Conservation (phyloP, 495 filamentous ascomycete genomes). For the Podospora conica region DNA sequence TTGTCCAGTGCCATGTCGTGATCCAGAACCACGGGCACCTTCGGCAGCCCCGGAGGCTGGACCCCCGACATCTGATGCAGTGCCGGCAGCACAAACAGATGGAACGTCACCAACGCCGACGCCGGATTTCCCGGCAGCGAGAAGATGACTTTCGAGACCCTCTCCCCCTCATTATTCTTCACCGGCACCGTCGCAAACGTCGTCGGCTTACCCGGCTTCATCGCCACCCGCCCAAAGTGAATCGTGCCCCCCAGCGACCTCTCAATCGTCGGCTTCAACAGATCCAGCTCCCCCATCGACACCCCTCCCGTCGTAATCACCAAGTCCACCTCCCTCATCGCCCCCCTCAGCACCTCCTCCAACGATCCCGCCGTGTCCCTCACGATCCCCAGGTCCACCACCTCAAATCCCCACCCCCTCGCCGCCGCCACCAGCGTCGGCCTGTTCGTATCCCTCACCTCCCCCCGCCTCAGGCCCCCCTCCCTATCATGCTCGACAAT, state of each 20-base stretch:
- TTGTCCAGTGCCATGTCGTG: constrained; percentile 68
- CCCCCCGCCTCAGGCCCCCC: constrained; percentile 60
- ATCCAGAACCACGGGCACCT: constrained; percentile 61
- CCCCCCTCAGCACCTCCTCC: constrained; percentile 66
- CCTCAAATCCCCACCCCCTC: constrained; percentile 67
- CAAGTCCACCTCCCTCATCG: constrained; percentile 68
- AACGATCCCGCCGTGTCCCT: constrained; percentile 71
- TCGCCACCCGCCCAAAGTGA: constrained; percentile 91
- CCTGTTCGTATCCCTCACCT: constrained; percentile 90
- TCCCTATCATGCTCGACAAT: constrained; percentile 70
- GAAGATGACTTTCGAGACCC: constrained; percentile 69
- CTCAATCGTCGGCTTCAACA: constrained; percentile 96
- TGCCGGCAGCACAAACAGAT: constrained; percentile 87
- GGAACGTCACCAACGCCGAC: constrained; percentile 83
- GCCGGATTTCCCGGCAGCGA: constrained; percentile 92
- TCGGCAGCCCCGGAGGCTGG: constrained; percentile 59
- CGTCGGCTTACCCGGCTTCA: constrained; percentile 97
- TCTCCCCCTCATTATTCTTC: constrained; percentile 52
- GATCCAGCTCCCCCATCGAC: constrained; percentile 96
- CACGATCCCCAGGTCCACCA: constrained; percentile 81
- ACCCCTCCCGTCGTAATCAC: constrained; percentile 92
- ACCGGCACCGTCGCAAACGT: constrained; percentile 86
- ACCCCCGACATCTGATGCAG: constrained; percentile 65
- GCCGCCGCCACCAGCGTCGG: constrained; percentile 77
- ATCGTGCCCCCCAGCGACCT: constrained; percentile 84